phyloP scores from a whole-genome alignment of 352 stramenopile genomes.

The Phytophthora citricola region DNA sequence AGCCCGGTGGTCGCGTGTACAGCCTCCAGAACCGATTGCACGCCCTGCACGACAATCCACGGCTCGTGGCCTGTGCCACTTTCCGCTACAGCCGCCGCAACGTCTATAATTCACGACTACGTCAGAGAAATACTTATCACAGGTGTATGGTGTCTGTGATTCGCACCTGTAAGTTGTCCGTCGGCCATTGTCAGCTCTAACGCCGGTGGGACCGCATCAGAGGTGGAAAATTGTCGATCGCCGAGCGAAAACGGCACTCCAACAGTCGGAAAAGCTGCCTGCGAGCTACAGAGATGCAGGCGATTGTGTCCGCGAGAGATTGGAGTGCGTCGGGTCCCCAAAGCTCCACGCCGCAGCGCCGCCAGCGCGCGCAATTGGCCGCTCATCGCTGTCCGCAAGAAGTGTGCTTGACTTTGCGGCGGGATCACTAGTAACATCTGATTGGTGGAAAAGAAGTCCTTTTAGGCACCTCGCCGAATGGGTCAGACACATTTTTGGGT shows the following conservation, averaged over 20 bases:
- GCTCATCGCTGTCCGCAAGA: constrained; percentile 21
- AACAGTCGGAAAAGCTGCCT: constrained; percentile 9
- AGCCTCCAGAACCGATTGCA: constrained; percentile 64
- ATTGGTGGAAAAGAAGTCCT: constrained; percentile 2
- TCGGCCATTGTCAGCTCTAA: constrained; percentile 43
- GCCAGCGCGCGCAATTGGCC: constrained; percentile 8
- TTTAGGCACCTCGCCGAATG: too few species aligned
- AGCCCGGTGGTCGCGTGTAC: constrained; percentile 72
- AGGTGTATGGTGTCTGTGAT: neutral
- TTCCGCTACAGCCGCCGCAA: constrained; percentile 30
- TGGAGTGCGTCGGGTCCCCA: neutral
- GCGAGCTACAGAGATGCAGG: constrained; percentile 3
- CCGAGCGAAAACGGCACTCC: constrained; percentile 24
- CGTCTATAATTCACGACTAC: constrained; percentile 25
- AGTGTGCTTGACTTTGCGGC: constrained; percentile 10
- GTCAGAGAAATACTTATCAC: constrained; percentile 1
- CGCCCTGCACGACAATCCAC: constrained; percentile 60
- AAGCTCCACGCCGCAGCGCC: constrained; percentile 17
- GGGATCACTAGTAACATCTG: neutral
- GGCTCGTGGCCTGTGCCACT: constrained; percentile 38
- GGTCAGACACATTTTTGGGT: too few species aligned
- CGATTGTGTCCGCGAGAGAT: constrained; percentile 1
- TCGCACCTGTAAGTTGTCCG: constrained; percentile 48
- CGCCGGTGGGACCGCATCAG: constrained; percentile 17
- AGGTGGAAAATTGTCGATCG: constrained; percentile 46